Conservation (phyloP, 2,329 filamentous ascomycete genomes). For the Beauveria rudraprayagi region DNA sequence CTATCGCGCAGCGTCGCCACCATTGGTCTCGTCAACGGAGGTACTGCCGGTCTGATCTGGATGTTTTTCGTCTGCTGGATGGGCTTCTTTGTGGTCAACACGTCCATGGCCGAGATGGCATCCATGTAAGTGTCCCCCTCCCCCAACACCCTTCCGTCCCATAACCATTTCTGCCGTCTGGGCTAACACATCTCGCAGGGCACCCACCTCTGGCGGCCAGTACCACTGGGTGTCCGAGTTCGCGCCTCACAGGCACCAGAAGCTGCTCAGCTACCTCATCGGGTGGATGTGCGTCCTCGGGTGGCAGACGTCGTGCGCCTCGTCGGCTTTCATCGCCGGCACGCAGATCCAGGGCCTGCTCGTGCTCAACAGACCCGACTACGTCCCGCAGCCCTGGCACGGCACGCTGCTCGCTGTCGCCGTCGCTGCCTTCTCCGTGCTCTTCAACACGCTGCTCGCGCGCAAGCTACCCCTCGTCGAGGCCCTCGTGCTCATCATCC, state of each 20-base stretch:
- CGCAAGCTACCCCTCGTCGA: conserved; percentile 34
- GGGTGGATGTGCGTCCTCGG: conserved; percentile 39
- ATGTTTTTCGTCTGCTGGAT: conserved; percentile 31
- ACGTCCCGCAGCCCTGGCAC: conserved; percentile 31
- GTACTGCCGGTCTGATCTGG: conserved; percentile 38
- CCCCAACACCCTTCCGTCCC: background rate
- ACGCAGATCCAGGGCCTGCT: conserved; percentile 38
- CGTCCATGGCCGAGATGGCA: conserved; percentile 41
- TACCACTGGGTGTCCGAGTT: conserved; percentile 28
- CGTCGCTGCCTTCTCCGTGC: conserved; percentile 30
- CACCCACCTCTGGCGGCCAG: conserved; percentile 49
- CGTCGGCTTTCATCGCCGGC: conserved; percentile 32
- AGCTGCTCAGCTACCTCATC: conserved; percentile 43
- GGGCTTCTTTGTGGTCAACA: conserved; percentile 30
- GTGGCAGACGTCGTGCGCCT: conserved; percentile 35
- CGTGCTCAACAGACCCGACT: conserved; percentile 27
- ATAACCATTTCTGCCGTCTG: too few relatives aligned
- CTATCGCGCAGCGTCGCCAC: conserved; percentile 11
- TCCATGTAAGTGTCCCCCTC: conserved; percentile 28
- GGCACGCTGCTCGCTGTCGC: conserved; percentile 35
- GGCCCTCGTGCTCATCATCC: conserved; percentile 33
- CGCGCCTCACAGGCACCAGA: conserved; percentile 38
- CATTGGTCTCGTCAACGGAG: conserved; percentile 30
- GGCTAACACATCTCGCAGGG: conserved; percentile 22
- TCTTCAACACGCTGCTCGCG: conserved; percentile 37